Percentiles rank a stretch among this genome's conserved stretches.
Conservation (phyloP, 805 yeast genomes). For the Torulaspora quercuum region DNA sequence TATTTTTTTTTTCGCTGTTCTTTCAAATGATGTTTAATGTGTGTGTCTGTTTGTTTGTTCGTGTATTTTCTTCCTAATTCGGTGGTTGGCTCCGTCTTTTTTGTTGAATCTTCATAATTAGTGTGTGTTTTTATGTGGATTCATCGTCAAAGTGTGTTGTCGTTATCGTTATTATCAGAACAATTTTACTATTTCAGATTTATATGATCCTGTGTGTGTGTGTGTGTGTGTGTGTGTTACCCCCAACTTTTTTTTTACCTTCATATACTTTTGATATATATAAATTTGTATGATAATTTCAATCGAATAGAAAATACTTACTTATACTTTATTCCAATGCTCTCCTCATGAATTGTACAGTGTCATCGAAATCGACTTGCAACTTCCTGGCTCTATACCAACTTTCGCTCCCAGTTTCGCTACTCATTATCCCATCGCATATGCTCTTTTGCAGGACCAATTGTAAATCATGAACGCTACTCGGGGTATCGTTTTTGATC, state of each 20-base stretch:
- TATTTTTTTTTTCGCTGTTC: slow-evolving; percentile 5
- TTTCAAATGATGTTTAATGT: slow-evolving; percentile 5
- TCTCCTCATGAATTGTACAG: slow-evolving; percentile 37
- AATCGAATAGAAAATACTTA: not conserved
- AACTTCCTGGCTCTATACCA: slow-evolving; percentile 31
- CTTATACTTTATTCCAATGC: slow-evolving; percentile 26
- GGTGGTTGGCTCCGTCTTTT: too few relatives aligned
- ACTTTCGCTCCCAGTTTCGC: slow-evolving; percentile 21
- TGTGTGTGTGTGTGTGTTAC: slow-evolving; percentile 8
- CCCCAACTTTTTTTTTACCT: slow-evolving; percentile 1
- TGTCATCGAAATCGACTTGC: slow-evolving; percentile 34
- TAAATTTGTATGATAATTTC: too few relatives aligned
- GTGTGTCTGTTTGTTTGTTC: slow-evolving; percentile 8
- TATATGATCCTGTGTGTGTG: slow-evolving; percentile 5
- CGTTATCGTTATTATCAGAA: too few relatives aligned
- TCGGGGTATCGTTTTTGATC: slow-evolving; percentile 28
- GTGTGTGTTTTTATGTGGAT: too few relatives aligned
- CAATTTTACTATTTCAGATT: too few relatives aligned
- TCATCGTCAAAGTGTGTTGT: too few relatives aligned
- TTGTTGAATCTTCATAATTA: too few relatives aligned
- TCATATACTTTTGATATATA: slow-evolving; percentile 3
- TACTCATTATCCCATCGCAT: slow-evolving; percentile 31
- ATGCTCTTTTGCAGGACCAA: slow-evolving; percentile 32
- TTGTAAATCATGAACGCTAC: slow-evolving; percentile 34
- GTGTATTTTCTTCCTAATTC: too few relatives aligned